Evolutionary conservation across 2,329 filamentous ascomycete species (phyloP).

Genomic region (Chrysoporthe cubensis): DNA sequence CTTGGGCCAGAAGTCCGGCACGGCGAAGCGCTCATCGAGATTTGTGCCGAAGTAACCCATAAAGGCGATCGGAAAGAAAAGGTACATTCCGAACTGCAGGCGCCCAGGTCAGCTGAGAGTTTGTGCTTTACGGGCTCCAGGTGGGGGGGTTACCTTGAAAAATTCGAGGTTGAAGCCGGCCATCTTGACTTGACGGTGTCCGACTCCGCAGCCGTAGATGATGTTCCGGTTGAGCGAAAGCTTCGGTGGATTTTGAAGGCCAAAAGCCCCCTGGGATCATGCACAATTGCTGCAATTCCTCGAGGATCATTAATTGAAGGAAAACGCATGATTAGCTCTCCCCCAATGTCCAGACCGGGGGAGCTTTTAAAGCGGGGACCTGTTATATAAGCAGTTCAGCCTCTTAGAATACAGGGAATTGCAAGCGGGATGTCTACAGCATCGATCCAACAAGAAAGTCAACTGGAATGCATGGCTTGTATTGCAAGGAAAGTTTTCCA

Average conservation of each 20-base stretch:
- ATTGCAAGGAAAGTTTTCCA: background rate
- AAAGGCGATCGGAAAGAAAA: constrained; percentile 97
- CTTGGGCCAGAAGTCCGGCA: constrained; percentile 93
- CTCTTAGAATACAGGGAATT: constrained; percentile 3
- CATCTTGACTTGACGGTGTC: constrained; percentile 53
- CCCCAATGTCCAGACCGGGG: background rate
- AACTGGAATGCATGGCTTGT: background rate
- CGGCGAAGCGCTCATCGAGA: constrained; percentile 86
- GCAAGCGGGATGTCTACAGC: background rate
- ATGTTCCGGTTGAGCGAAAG: background rate
- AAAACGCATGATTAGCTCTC: constrained; percentile 1
- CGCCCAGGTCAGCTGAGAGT: constrained; percentile 17
- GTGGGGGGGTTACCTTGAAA: constrained; percentile 73
- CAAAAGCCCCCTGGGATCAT: background rate
- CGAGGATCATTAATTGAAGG: background rate
- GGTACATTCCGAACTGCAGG: constrained; percentile 90
- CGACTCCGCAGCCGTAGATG: background rate
- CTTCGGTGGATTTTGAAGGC: background rate
- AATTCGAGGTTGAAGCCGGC: constrained; percentile 90
- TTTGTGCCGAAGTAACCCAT: constrained; percentile 99
- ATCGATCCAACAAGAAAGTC: background rate
- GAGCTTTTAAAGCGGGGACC: background rate
- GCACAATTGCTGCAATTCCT: background rate
- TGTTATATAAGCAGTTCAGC: constrained; percentile 22
- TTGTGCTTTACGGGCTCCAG: constrained; percentile 27